Evolutionary conservation across 1,139 yeast genomes (phyloP).

Genomic region (Saccharomyces hybrid): DNA sequence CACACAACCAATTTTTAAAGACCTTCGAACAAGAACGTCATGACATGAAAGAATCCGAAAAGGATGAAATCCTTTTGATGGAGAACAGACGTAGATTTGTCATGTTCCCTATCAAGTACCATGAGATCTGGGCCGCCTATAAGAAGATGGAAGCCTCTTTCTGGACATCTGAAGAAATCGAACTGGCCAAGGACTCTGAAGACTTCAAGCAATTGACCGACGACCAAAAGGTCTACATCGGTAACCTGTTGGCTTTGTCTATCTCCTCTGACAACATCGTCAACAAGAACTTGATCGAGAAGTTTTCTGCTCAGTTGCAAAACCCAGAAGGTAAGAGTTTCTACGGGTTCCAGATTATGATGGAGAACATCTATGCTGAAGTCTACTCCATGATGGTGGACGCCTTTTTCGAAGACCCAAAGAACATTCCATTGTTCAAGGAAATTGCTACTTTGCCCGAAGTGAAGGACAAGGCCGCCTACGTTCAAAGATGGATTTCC

Average conservation of each 20-base stretch:
- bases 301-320: constrained; percentile 95
- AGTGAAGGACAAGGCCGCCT: constrained; percentile 91
- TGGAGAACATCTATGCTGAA: constrained; percentile 98
- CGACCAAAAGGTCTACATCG: constrained; percentile 83
- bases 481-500: constrained; percentile 95
- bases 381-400: constrained; percentile 92
- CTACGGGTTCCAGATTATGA: constrained; percentile 98
- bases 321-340: constrained; percentile 97
- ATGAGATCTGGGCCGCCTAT: constrained; percentile 98
- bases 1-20: constrained; percentile 1
- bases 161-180: constrained; percentile 99
- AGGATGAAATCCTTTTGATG: constrained; percentile 77
- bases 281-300: constrained; percentile 92
- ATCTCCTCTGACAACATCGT: constrained; percentile 98
- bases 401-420: constrained; percentile 89
- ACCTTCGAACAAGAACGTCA: constrained; percentile 45
- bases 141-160: constrained; percentile 98
- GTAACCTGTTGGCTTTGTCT: constrained; percentile 89
- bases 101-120: constrained; percentile 92
- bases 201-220: constrained; percentile 88
- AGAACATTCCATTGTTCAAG: constrained; percentile 76
- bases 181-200: constrained; percentile 77
- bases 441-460: constrained; percentile 93
- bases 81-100: constrained; percentile 91
- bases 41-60: constrained; percentile 62